Evolutionary conservation across 1,284 basidiomycete species (phyloP).

Genomic region (Pterula multifida): DNA sequence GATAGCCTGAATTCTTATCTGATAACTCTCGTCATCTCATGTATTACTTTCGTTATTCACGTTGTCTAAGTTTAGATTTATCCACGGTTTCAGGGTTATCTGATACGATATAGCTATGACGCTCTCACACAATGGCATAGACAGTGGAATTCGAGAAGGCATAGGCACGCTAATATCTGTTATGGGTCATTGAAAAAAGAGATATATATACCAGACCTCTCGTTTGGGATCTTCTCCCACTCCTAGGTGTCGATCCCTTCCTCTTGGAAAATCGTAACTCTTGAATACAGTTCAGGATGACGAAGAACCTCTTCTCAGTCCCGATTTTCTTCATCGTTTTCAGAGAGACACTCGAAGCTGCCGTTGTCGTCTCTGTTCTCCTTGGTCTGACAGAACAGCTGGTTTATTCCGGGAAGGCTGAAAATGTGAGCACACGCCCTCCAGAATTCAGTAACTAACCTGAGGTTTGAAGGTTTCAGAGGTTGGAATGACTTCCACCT

Average conservation of each 20-base stretch:
- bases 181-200: not conserved
- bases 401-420: slow-evolving; percentile 30
- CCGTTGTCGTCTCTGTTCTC: slow-evolving; percentile 81
- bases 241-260: not conserved
- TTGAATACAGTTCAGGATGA: slow-evolving; percentile 24
- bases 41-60: not conserved
- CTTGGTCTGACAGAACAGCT: slow-evolving; percentile 79
- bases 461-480: not conserved
- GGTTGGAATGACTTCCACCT: not conserved
- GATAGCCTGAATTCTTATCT: not conserved
- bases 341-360: slow-evolving; percentile 81
- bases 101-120: not conserved
- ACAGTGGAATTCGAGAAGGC: not conserved
- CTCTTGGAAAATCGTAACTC: not conserved
- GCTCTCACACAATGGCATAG: not conserved
- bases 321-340: slow-evolving; percentile 86
- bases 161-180: not conserved
- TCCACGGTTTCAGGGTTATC: no score
- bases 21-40: not conserved
- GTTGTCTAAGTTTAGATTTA: no score
- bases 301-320: slow-evolving; percentile 58
- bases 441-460: not conserved
- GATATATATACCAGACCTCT: not conserved
- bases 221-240: not conserved
- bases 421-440: slow-evolving; percentile 4